Conservation (phyloP, 2,329 filamentous ascomycete genomes). For the Colletotrichum echinochloae region DNA sequence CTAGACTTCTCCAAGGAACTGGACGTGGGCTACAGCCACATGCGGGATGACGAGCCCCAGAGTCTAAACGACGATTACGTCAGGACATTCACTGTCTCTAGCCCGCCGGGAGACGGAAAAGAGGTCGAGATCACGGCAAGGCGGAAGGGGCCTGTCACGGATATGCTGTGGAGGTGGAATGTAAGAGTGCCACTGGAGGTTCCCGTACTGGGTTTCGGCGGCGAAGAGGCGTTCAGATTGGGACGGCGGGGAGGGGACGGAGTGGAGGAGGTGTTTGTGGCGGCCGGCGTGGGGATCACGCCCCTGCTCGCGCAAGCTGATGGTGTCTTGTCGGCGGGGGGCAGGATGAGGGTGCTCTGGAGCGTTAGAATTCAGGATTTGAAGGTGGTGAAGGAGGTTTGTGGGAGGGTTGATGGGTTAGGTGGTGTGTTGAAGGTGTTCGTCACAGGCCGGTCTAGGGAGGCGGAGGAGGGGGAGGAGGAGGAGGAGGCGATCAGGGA, state of each 20-base stretch:
- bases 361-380: slow-evolving; percentile 72
- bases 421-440: slow-evolving; percentile 69
- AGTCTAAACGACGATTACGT: slow-evolving; percentile 88
- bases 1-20: slow-evolving; percentile 78
- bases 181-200: slow-evolving; percentile 68
- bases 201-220: slow-evolving; percentile 79
- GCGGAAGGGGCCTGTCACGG: slow-evolving; percentile 76
- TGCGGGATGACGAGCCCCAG: slow-evolving; percentile 83
- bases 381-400: slow-evolving; percentile 69
- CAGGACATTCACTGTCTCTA: slow-evolving; percentile 85
- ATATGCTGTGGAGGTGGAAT: slow-evolving; percentile 71
- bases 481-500: slow-evolving; percentile 51
- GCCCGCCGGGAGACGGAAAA: slow-evolving; percentile 56
- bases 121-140: slow-evolving; percentile 78
- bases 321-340: slow-evolving; percentile 54
- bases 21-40: slow-evolving; percentile 81
- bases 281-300: slow-evolving; percentile 86
- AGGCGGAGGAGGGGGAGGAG: slow-evolving; percentile 48
- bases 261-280: slow-evolving; percentile 69
- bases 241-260: slow-evolving; percentile 34
- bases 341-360: slow-evolving; percentile 74
- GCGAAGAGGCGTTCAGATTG: slow-evolving; percentile 59
- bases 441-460: slow-evolving; percentile 64
- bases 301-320: slow-evolving; percentile 78
- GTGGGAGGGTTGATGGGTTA: slow-evolving; percentile 65